Percentiles rank a stretch among this genome's conserved stretches.
phyloP scores from a whole-genome alignment of 148 eudicot genomes.

The Hydrangea macrophylla region DNA sequence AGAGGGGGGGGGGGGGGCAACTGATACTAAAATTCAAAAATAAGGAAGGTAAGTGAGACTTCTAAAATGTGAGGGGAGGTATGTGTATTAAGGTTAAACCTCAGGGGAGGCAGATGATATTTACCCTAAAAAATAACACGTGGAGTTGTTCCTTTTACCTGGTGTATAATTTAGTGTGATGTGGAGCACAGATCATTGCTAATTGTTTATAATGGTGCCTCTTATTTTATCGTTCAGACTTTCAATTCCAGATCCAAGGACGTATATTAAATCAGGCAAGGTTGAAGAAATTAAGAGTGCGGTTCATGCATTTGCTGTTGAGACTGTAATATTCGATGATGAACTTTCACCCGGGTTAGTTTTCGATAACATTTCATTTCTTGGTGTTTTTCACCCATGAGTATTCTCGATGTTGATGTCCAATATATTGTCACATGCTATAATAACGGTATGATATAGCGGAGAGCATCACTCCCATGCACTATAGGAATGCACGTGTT shows the following conservation, averaged over 20 bases:
- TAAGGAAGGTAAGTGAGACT: too few relatives aligned
- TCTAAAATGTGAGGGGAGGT: too few relatives aligned
- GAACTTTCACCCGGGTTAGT: constrained; percentile 96
- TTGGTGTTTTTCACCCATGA: background rate
- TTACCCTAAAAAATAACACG: too few relatives aligned
- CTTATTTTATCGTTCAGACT: constrained; percentile 51
- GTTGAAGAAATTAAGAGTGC: constrained; percentile 89
- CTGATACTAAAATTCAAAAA: too few relatives aligned
- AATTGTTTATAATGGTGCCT: background rate
- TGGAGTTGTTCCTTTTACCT: constrained; percentile 8
- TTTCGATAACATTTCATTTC: constrained; percentile 1
- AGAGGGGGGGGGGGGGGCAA: too few relatives aligned
- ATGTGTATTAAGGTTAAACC: too few relatives aligned
- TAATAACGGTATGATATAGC: too few relatives aligned
- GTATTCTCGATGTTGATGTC: constrained; percentile 1
- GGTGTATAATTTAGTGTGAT: constrained; percentile 1
- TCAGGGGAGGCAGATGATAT: too few relatives aligned
- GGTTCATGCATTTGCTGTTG: constrained; percentile 75
- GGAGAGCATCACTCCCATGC: too few relatives aligned
- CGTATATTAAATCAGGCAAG: constrained; percentile 94
- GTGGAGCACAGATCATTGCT: constrained; percentile 6
- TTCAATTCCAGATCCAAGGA: constrained; percentile 67
- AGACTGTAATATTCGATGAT: constrained; percentile 94
- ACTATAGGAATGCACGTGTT: too few relatives aligned
- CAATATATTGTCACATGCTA: too few relatives aligned